Base-by-base conservation (phyloP, 2,329 filamentous ascomycete genomes). In the Aspergillus persii region DNA sequence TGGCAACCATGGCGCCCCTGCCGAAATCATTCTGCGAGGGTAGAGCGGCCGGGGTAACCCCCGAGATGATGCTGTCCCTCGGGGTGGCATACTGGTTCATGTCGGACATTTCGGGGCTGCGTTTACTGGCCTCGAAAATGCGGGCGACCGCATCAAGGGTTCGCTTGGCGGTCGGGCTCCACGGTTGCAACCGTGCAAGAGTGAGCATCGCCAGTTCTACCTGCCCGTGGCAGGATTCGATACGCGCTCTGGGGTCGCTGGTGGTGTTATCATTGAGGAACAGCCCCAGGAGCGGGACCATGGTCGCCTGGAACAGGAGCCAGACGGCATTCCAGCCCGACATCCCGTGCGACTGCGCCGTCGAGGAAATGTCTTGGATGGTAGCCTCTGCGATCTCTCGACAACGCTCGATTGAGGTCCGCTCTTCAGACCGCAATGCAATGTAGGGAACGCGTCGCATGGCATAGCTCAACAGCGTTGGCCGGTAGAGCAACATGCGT, bases 251-350 rank as follows among this genome's bases (percentile, higher is more conserved):
- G 2, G 75, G 80, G 70, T 91, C 87, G 80, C 85, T 89, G 1
- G 64, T 65, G 1, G 72, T 75, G 27, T 64, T 66, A 57, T 76
- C 74, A 18, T 72, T 72, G 39, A 76, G 70, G 71, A 92, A 91
- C 11, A 93, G 80, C 26, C 85, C 89, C 9, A 94, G 84, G 1
- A 94, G 82, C 0, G 90, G 90, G 8, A 93, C 86, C 87, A 93
- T 90, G 63, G 86, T 86, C 0, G 90, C 89, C 72, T 93, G 90
- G 76, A 91, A 93, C 60, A 91, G 83, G 74, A 92, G 89, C 89
- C 89, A 92, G 2, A 90, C 89, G 0, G 88, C 90, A 71, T 91
- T 91, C 90, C 89, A 93, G 8, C 89, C 89, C 0, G 86, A 86
- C 77, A 93, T 90, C 69, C 92, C 86, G 69, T 91, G 90, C 50